phyloP scores from a whole-genome alignment of 1,284 basidiomycete species.

The Stereum hirsutum region DNA sequence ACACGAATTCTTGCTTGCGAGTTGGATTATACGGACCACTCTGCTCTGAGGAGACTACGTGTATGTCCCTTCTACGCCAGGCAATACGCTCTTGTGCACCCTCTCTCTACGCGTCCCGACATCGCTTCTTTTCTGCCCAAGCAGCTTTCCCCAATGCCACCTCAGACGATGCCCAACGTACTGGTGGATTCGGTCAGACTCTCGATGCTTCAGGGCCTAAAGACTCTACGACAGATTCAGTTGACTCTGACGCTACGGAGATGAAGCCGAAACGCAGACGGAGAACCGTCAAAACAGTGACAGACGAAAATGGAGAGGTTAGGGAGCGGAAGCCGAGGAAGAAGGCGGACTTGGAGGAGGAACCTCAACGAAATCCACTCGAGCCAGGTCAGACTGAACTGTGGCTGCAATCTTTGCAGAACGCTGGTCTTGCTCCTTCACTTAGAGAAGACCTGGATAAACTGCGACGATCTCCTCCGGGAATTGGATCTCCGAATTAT shows the following conservation, averaged over 20 bases:
- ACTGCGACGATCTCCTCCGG: conserved; percentile 30
- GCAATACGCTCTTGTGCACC: not conserved
- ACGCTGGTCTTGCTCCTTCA: conserved; percentile 33
- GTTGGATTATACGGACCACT: too few species aligned
- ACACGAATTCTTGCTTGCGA: too few species aligned
- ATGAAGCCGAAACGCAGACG: not conserved
- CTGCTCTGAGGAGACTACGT: not conserved
- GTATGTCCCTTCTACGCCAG: not conserved
- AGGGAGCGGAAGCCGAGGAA: not conserved
- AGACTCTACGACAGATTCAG: not conserved
- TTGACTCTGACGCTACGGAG: not conserved
- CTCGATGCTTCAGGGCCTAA: not conserved
- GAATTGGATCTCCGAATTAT: conserved; percentile 35
- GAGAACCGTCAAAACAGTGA: not conserved
- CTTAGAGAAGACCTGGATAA: conserved; percentile 49
- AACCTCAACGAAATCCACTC: not conserved
- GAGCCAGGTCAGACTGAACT: conserved; percentile 34
- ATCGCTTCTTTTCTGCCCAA: not conserved
- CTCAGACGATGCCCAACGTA: not conserved
- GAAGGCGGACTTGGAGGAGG: not conserved
- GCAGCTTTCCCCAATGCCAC: not conserved
- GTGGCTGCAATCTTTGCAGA: conserved; percentile 43
- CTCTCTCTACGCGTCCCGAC: not conserved
- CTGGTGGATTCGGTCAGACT: not conserved
- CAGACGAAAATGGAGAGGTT: not conserved